Evolutionary conservation across 176 grass and related monocot genomes (phyloP), one percentile per base, ranked within the genome.

Genomic region (Triticum urartu): DNA sequence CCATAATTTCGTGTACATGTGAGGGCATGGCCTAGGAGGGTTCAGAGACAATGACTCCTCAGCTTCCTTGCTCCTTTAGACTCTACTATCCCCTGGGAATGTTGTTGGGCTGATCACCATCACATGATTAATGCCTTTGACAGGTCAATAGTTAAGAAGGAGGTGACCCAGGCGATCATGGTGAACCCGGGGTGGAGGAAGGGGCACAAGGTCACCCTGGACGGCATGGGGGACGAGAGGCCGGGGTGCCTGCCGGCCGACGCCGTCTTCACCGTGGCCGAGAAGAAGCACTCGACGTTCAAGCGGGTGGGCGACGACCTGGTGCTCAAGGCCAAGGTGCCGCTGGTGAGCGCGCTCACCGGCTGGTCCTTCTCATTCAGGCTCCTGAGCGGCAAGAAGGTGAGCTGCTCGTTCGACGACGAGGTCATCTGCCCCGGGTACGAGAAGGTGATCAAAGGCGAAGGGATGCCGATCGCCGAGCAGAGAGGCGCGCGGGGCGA

Each of bases 321-420:
- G 30, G 93, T 98, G 64, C 85, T 98, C n/a, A 98, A 98, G 84
- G 88, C 88, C 4, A 90, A 98, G 88, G 91, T 98, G 69, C 91
- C 96, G 40, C 58, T 98, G 75, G 90, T 91, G 83, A 86, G 85
- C 81, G 96, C 96, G 42, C 91, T 95, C 68, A 94, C 90, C 0
- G 96, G 96, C 15, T 98, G 96, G 96, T 85, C 84, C n/a, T 92
- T 95, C 86, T 92, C 90, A 6, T 95, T 98, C 86, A 78, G 93
- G 68, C 88, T 95, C 1, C 80, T 95, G 5, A 83, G 68, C 2
- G 93, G 96, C 54, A 88, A 78, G 84, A 98, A 95, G 72, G 89
- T 95, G 90, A 94, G 28, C 86, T 91, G 84, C 79, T 74, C 90
- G 20, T 98, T 98, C 77, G 72, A 86, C 4, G 96, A 98, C 0